A percentile compares a stretch with the other conserved stretches of the same genome.
phyloP scores from a whole-genome alignment of 2,329 filamentous ascomycete species.

The Fusarium drepaniforme region DNA sequence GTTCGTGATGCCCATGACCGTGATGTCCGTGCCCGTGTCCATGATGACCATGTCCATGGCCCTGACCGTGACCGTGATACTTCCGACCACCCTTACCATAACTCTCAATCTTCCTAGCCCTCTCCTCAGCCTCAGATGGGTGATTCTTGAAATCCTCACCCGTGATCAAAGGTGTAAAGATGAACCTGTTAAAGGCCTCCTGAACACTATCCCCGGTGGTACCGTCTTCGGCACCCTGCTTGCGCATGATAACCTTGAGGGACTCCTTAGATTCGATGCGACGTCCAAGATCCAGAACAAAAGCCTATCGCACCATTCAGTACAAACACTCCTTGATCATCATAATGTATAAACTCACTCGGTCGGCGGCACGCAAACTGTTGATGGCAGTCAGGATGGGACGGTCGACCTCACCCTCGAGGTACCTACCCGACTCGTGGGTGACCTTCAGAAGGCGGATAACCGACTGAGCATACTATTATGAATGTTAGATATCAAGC shows the following conservation, averaged over 20 bases:
- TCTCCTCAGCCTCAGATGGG: neutral
- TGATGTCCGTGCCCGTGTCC: constrained; percentile 6
- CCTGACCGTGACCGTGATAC: neutral
- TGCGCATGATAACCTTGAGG: constrained; percentile 43
- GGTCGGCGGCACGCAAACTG: constrained; percentile 46
- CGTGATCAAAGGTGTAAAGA: constrained; percentile 44
- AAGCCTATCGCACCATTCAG: constrained; percentile 28
- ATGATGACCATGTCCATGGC: neutral
- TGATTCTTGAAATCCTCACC: constrained; percentile 45
- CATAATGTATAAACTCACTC: constrained; percentile 11
- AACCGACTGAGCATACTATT: constrained; percentile 46
- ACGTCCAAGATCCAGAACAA: constrained; percentile 45
- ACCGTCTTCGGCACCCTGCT: constrained; percentile 47
- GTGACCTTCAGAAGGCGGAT: constrained; percentile 43
- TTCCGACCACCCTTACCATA: neutral
- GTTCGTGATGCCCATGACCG: neutral
- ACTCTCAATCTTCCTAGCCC: neutral
- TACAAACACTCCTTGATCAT: neutral
- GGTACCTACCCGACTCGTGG: constrained; percentile 39
- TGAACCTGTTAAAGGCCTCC: constrained; percentile 43
- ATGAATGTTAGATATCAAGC: neutral
- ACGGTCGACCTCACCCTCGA: constrained; percentile 45
- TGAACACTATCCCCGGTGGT: constrained; percentile 44
- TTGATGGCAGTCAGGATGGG: constrained; percentile 46
- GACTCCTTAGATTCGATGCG: constrained; percentile 43